Evolutionary conservation across 2,329 filamentous ascomycete species (phyloP), one percentile per base, ranked within the genome.

Genomic region (Neonectria neomacrospora): DNA sequence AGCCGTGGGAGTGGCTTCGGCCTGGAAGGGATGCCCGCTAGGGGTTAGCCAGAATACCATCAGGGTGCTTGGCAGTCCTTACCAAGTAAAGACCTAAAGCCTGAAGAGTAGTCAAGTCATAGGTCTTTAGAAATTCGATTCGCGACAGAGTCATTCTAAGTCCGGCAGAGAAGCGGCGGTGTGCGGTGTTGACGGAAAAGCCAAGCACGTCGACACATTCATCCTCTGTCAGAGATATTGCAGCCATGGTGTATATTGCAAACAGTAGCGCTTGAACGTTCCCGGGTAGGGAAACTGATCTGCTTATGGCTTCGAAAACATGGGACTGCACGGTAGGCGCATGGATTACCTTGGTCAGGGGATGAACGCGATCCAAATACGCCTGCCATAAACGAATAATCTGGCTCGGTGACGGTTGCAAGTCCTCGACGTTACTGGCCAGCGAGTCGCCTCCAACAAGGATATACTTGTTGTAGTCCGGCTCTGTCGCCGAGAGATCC

Each of bases 291-390:
- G 10, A 32, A 5, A 7, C 23, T 3, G 34, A 30, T 11, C 56
- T 26, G 12, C 30, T 41, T 1, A 50, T 30, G 18, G 39, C 51
- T 18, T 62, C 44, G 3, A 62, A 39, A 5, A 65, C 9, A 12
- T 39, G 10, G 8, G 51, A 23, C 18, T 65, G 42, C 8, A 58
- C 14, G 5, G 54, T 55, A 2, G 63, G 58, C 9, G 37, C 39
- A 41, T 65, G 63, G 7, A 65, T 37, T 10, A 65, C 12, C 22
- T 62, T 65, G 6, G 54, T 62, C 12, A 65, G 14, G 1, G 63
- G 58, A 52, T 65, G 45, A 1, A 65, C 58, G 20, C 58, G 55
- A 22, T 50, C 63, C 6, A 54, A 32, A 45, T 62, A 65, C 7
- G 58, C 10, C 12, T 58, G 58, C 63, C 63, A 65, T 1, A 65